phyloP scores from a whole-genome alignment of 176 grass and related monocot species.

The Raddia distichophylla region DNA sequence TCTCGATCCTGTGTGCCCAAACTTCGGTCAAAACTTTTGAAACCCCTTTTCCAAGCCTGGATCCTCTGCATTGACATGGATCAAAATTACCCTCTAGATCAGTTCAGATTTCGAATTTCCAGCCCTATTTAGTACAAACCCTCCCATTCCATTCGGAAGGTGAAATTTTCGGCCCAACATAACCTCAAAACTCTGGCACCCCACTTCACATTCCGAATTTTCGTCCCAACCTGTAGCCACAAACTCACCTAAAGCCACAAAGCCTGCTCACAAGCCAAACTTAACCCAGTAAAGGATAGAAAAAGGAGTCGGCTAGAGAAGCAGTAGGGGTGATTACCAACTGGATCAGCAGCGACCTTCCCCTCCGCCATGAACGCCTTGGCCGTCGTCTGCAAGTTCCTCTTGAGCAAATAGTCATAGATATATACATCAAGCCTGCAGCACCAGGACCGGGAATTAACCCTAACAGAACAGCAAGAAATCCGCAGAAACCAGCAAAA shows the following conservation, averaged over 20 bases:
- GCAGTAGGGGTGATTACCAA: constrained; percentile 62
- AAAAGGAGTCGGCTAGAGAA: neutral
- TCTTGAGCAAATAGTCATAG: constrained; percentile 89
- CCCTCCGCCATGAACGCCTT: constrained; percentile 98
- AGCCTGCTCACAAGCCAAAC: neutral
- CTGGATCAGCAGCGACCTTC: constrained; percentile 92
- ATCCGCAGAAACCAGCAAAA: constrained; percentile 4
- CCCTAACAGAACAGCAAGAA: neutral
- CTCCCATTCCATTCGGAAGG: neutral
- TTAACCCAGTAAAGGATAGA: neutral
- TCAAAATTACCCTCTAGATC: neutral
- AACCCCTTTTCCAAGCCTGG: neutral
- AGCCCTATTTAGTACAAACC: neutral
- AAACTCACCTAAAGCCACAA: neutral
- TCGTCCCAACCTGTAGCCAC: neutral
- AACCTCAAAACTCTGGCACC: neutral
- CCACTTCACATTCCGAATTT: constrained; percentile 39
- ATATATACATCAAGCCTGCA: constrained; percentile 98
- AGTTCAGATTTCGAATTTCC: neutral
- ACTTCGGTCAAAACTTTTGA: neutral
- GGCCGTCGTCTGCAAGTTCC: constrained; percentile 88
- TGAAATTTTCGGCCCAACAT: neutral
- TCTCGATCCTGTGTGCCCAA: neutral
- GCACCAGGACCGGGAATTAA: constrained; percentile 37
- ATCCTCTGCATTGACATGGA: neutral